Evolutionary conservation across 257 asterid genomes (phyloP).

Genomic region (Datura wrightii): DNA sequence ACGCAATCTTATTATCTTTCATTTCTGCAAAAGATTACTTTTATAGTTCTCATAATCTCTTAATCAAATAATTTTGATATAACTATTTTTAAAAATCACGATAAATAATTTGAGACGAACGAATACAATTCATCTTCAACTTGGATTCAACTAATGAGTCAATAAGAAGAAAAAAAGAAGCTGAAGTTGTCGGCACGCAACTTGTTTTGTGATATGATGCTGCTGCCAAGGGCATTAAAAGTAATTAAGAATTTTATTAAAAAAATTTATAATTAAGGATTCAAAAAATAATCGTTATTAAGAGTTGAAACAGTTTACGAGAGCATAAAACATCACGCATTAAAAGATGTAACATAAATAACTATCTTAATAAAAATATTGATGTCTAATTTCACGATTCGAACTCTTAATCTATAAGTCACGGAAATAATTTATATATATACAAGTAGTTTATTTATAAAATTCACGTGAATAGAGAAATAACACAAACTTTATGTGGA

Average conservation of each 20-base stretch:
- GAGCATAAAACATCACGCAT: too few relatives aligned
- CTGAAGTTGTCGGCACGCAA: background rate
- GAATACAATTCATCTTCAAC: background rate
- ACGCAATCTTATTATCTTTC: background rate
- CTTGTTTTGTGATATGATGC: background rate
- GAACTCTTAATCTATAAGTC: too few relatives aligned
- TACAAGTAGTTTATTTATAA: too few relatives aligned
- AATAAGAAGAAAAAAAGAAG: conserved; percentile 2
- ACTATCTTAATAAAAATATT: too few relatives aligned
- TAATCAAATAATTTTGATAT: background rate
- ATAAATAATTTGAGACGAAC: background rate
- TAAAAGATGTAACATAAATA: too few relatives aligned
- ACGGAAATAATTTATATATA: too few relatives aligned
- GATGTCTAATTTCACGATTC: too few relatives aligned
- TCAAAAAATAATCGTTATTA: too few relatives aligned
- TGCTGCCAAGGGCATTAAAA: too few relatives aligned
- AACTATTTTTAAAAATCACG: background rate
- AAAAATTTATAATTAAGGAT: too few relatives aligned
- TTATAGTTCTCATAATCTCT: accelerated
- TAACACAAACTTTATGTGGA: background rate
- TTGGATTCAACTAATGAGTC: background rate
- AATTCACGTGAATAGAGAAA: background rate
- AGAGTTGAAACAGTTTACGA: too few relatives aligned
- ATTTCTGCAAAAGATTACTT: background rate
- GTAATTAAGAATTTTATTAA: too few relatives aligned